These are phyloP conservation scores for Pyrus bretschneideri DNA, from an alignment of 306 rosid genomes.

Conservation along the genomic window DNA sequence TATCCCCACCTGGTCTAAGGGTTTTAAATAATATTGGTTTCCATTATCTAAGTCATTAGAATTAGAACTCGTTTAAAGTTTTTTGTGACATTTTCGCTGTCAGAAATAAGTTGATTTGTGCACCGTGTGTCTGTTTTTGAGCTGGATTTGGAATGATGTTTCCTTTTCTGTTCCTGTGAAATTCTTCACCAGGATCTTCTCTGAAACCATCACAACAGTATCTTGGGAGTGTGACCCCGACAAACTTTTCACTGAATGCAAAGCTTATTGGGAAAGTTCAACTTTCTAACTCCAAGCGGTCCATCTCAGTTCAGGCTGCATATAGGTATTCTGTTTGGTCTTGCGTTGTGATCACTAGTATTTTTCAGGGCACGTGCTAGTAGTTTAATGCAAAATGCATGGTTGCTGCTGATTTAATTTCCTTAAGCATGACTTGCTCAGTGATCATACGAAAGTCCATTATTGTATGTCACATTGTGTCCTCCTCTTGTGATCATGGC, in stretches of 20 bases:
- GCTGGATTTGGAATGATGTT: neutral
- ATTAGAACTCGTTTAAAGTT: neutral
- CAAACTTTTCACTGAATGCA: constrained; percentile 28
- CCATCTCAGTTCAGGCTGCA: constrained; percentile 61
- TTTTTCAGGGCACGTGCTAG: neutral
- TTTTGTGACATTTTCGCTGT: neutral
- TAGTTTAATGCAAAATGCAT: neutral
- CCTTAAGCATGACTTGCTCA: neutral
- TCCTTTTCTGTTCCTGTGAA: neutral
- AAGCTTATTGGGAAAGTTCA: constrained; percentile 28
- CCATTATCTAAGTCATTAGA: neutral
- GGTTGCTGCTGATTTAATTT: neutral
- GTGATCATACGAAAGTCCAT: neutral
- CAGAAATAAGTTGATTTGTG: neutral
- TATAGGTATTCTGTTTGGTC: constrained; percentile 45
- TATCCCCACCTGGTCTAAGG: neutral
- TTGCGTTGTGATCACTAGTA: neutral
- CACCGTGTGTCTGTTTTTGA: neutral
- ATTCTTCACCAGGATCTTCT: constrained; percentile 33
- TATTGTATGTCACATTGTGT: neutral
- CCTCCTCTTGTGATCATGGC: neutral
- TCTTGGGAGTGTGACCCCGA: constrained; percentile 31
- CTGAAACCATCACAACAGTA: constrained; percentile 30
- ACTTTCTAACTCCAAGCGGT: constrained; percentile 37
- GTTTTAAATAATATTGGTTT: too few species aligned